A percentile compares a stretch with the other conserved stretches of the same genome.
phyloP scores from a whole-genome alignment of 805 yeast genomes.

The Yarrowia divulgata region DNA sequence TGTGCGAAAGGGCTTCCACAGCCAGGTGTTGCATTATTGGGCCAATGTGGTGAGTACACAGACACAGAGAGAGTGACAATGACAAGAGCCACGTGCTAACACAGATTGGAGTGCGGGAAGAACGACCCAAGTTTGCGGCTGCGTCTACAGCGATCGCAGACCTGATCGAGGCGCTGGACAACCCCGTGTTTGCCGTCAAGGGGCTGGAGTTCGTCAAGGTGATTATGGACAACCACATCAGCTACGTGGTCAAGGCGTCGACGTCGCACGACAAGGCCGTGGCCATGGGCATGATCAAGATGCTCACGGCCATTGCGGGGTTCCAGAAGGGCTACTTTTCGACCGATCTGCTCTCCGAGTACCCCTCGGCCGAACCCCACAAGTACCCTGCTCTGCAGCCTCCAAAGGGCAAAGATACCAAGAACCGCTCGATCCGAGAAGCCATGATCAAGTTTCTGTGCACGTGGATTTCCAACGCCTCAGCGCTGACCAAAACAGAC shows the following conservation, averaged over 20 bases:
- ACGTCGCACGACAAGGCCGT: constrained; percentile 62
- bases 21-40: constrained; percentile 17
- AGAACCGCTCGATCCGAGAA: constrained; percentile 55
- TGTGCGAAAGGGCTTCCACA: constrained; percentile 14
- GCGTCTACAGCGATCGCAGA: background rate
- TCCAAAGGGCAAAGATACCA: constrained; percentile 3
- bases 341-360: constrained; percentile 65
- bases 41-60: constrained; percentile 19
- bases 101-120: constrained; percentile 23
- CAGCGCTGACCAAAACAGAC: constrained; percentile 69
- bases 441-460: constrained; percentile 70
- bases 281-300: constrained; percentile 66
- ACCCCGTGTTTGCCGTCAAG: constrained; percentile 43
- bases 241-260: constrained; percentile 72
- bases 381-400: constrained; percentile 35
- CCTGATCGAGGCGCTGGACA: constrained; percentile 41
- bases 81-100: background rate
- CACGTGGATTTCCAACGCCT: constrained; percentile 57
- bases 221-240: constrained; percentile 63
- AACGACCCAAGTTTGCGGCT: constrained; percentile 13
- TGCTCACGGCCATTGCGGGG: constrained; percentile 61
- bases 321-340: constrained; percentile 60
- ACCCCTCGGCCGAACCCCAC: constrained; percentile 62
- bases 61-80: background rate
- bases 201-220: constrained; percentile 57